Conservation (phyloP, 164 flowering plant species). For the Magnolia sinica region DNA sequence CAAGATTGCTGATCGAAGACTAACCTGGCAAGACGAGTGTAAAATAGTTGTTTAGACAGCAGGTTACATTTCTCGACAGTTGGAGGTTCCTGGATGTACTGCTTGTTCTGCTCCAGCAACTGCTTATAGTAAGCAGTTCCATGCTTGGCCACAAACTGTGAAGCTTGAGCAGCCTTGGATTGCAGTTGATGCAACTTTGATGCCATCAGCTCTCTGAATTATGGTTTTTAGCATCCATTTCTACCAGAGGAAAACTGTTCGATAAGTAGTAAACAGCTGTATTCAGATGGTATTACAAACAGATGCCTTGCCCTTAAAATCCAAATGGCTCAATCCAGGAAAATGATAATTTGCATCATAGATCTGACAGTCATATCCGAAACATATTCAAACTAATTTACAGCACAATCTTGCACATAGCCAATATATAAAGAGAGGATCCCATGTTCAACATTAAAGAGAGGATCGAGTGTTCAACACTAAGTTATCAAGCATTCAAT, state of each 20-base stretch:
- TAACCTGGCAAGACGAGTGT: constrained; percentile 24
- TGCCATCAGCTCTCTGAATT: constrained; percentile 11
- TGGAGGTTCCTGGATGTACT: constrained; percentile 19
- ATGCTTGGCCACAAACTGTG: constrained; percentile 19
- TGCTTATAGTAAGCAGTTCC: constrained; percentile 19
- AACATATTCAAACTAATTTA: background rate
- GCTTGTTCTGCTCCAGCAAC: constrained; percentile 22
- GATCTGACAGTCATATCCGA: background rate
- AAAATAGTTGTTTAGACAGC: constrained; percentile 18
- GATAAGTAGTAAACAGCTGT: background rate
- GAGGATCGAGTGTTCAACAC: background rate
- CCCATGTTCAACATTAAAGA: too few species aligned
- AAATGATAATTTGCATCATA: background rate
- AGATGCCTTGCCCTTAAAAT: background rate
- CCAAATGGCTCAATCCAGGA: background rate
- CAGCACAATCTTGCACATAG: background rate
- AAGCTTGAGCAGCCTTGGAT: constrained; percentile 12
- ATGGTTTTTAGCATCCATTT: background rate
- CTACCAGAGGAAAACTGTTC: too few species aligned
- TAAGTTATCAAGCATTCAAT: background rate
- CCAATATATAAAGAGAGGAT: too few species aligned
- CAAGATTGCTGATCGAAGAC: constrained; percentile 11
- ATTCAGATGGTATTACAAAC: background rate
- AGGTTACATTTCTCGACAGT: constrained; percentile 17
- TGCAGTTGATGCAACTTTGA: constrained; percentile 15